Evolutionary conservation across 2,329 filamentous ascomycete species (phyloP), one percentile per base, ranked within the genome.

Genomic region (Penicillium sp.): DNA sequence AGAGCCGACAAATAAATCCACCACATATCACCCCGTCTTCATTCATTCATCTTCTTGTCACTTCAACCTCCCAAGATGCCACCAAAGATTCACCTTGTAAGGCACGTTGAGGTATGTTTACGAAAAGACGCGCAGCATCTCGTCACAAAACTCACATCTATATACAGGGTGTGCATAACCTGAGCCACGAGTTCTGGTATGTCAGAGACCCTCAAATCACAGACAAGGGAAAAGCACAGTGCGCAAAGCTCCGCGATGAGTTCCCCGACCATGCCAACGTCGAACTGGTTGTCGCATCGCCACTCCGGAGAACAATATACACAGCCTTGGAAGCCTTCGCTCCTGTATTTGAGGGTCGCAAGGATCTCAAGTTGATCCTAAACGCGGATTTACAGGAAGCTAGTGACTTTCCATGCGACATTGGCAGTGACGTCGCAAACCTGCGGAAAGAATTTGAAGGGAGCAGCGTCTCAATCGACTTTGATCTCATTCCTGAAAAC

Each of bases 371-470:
- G 27, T 70, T 92, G 46, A 72, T 86, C 14, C 83, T 85, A 0
- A 74, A 92, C 14, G 88, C 89, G 0, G 83, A 87, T 53, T 74
- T 90, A 7, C 90, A 95, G 72, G 90, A 95, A 71, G 83, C 89
- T 0, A 86, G 83, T 5, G 79, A 83, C 47, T 74, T 85, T 16
- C 87, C 88, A 0, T 90, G 89, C 70, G 90, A 95, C 66, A 84
- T 82, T 1, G 90, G 90, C 3, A 83, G 80, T n/a, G 68, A 78
- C 3, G 68, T 76, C 3, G 72, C 72, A 0, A 77, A 77, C 53
- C 74, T 93, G 13, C 70, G 73, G 18, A 73, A 72, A 5, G 83
- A 89, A 65, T 88, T 89, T 48, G 76, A 68, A 58, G 76, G 69
- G 60, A 73, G 75, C 31, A 54, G 57, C 31, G 52, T 62, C 60